Evolutionary conservation across 306 rosid species (phyloP), one percentile per base, ranked within the genome.

Genomic region (Cicer arietinum): DNA sequence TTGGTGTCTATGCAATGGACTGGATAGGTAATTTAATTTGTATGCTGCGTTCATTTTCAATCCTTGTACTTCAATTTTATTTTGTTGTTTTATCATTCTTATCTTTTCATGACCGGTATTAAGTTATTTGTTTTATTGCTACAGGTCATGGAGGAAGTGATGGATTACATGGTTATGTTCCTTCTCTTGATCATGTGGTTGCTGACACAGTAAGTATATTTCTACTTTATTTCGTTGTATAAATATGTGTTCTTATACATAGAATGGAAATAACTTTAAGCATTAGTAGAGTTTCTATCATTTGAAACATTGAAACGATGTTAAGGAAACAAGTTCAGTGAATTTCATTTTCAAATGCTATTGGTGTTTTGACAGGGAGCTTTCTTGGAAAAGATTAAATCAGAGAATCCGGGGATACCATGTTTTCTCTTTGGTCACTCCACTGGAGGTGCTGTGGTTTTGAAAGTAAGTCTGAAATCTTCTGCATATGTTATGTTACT

Each of bases 141-240:
- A 62, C 74, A 95, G 99, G 99, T 85, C 99, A 95, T 66, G 99
- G 99, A 43, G 99, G 99, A 53, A 95, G 99, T 73, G 99, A 95
- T 85, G 99, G 99, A 82, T 83, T 95, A 85, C 99, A 95, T 59
- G 99, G 99, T 61, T 95, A 92, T 37, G 99, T 95, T 75, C 99
- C 99, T 46, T 92, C 99, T 58, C 97, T 95, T 77, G 99, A 95
- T 82, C 90, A 90, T 51, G 99, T 95, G 59, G 98, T 86, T 74
- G 99, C 96, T 54, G 99, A 95, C 83, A 90, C 92, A n/a, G 99
- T 95, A 87, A 74, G 97, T 83, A 78, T 41, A 12, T 51, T 16
- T 53, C 12, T 50, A 14, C 47, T 66, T 44, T 48, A 25, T 54
- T 14, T 7, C 6, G 48, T 60, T 51, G 50, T 52, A 51, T 46